Evolutionary conservation across 352 stramenopile species (phyloP).

Genomic region (Pythium utonaiense): DNA sequence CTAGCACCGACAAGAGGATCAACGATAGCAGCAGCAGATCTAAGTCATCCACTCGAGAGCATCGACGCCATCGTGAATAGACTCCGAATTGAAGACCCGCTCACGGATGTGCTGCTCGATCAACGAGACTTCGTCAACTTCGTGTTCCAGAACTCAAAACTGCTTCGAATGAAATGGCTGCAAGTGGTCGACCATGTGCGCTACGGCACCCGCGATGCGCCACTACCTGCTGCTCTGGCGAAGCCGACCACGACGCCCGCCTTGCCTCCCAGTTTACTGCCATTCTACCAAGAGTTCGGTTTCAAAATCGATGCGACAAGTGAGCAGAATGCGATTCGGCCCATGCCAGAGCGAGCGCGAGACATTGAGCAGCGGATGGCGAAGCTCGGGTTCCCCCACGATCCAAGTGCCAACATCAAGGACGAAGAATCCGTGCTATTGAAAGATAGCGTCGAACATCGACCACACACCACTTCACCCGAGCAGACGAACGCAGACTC

Average conservation of each 20-base stretch:
- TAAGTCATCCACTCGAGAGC: not conserved
- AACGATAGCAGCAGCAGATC: not conserved
- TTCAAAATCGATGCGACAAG: slow-evolving; percentile 5
- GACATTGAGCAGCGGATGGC: slow-evolving; percentile 39
- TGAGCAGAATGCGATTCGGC: not conserved
- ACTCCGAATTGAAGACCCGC: slow-evolving; percentile 29
- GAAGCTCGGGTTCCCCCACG: slow-evolving; percentile 42
- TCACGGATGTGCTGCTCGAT: slow-evolving; percentile 39
- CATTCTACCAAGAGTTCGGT: slow-evolving; percentile 41
- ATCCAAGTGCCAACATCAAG: slow-evolving; percentile 20
- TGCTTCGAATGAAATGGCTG: slow-evolving; percentile 47
- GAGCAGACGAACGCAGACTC: not conserved
- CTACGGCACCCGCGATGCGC: slow-evolving; percentile 20
- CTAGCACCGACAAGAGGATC: not conserved
- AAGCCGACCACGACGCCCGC: not conserved
- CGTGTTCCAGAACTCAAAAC: slow-evolving; percentile 45
- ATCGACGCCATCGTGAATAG: slow-evolving; percentile 40
- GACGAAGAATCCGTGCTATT: not conserved
- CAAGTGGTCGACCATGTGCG: slow-evolving; percentile 47
- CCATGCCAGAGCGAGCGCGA: slow-evolving; percentile 39
- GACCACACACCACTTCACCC: slow-evolving; percentile 1
- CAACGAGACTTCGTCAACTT: slow-evolving; percentile 57
- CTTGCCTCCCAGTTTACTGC: slow-evolving; percentile 10
- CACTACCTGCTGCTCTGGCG: not conserved
- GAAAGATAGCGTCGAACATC: not conserved